phyloP scores from a whole-genome alignment of 2,329 filamentous ascomycete genomes.

The Zymoseptoria ardabiliae region DNA sequence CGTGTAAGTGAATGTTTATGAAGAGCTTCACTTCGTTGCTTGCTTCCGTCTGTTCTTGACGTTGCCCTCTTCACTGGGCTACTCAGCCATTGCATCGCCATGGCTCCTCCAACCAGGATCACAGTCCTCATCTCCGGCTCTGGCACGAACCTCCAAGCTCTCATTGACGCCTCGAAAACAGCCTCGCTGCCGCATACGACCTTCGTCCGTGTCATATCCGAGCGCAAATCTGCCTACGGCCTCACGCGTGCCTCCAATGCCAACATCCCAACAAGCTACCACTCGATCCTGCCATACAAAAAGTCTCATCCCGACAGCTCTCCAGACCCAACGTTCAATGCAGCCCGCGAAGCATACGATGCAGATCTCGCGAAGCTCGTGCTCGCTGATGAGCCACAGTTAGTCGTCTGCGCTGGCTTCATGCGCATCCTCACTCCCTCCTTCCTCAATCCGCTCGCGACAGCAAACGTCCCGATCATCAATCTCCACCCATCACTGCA shows the following conservation, averaged over 20 bases:
- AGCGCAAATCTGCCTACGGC: constrained; percentile 58
- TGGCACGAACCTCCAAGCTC: constrained; percentile 72
- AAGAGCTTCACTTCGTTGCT: not conserved
- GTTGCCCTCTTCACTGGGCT: not conserved
- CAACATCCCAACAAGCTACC: constrained; percentile 66
- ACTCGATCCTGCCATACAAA: constrained; percentile 72
- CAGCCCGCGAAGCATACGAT: constrained; percentile 63
- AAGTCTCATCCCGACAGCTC: constrained; percentile 55
- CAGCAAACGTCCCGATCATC: constrained; percentile 60
- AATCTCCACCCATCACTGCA: constrained; percentile 74
- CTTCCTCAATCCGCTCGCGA: constrained; percentile 63
- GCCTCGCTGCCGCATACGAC: constrained; percentile 44
- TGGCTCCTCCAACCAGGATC: constrained; percentile 19
- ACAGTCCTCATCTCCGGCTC: constrained; percentile 55
- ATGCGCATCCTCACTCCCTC: constrained; percentile 71
- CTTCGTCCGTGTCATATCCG: constrained; percentile 59
- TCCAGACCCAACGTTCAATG: constrained; percentile 28
- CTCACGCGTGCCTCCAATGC: constrained; percentile 54
- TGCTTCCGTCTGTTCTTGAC: not conserved
- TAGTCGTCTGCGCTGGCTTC: constrained; percentile 78
- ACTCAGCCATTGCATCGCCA: not conserved
- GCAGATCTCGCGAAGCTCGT: constrained; percentile 64
- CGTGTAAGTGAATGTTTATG: not conserved
- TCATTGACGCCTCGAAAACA: constrained; percentile 54
- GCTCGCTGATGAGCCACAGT: constrained; percentile 56